Evolutionary conservation across 495 filamentous ascomycete species (phyloP), one percentile per base, ranked within the genome.

Genomic region (Xylaria acuta): DNA sequence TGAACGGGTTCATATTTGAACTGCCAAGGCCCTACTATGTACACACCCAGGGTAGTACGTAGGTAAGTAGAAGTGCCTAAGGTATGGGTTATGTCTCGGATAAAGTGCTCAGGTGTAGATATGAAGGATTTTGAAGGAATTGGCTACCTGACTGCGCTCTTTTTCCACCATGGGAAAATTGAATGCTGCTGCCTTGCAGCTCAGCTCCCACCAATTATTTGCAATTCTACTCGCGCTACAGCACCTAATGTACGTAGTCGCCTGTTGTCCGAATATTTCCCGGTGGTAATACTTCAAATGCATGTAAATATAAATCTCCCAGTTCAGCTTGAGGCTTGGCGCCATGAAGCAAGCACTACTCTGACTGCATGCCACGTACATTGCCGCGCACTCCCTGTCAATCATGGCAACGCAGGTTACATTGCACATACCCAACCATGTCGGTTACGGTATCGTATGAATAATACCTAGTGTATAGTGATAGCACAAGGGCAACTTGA

Each of bases 321-420:
- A 22, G 47, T n/a, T 22, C 47, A n/a, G 47, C 20, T 49, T 22
- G 20, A 49, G 47, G 20, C n/a, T 49, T 22, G n/a, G 47, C 20
- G 20, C 47, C 47, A 22, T 49, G 47, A 49, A 49, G 47, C 47
- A 22, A 49, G n/a, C 8, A n/a, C 47, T 49, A 12, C 41, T 43
- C 16, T 43, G 41, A 32, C 65, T 65, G 65, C 49, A 53, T 38
- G 45, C 45, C 45, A 38, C 64, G 43, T 53, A 59, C 16, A n/a
- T 67, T 56, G 49, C 34, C 65, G 64, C 49, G 51, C 38, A 58
- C 20, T 34, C 53, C 64, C 65, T 67, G 22, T 27, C 49, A 27
- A 53, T 27, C 49, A 14, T 54, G 8, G 11, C 51, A 54, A 30
- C 53, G 9, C 49, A 30, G 27, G 53, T 56, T 30, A 16, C 27